These are phyloP conservation scores for Cryptococcus hybrid DNA, from an alignment of 1,284 basidiomycete genomes.

Conservation along the genomic window DNA sequence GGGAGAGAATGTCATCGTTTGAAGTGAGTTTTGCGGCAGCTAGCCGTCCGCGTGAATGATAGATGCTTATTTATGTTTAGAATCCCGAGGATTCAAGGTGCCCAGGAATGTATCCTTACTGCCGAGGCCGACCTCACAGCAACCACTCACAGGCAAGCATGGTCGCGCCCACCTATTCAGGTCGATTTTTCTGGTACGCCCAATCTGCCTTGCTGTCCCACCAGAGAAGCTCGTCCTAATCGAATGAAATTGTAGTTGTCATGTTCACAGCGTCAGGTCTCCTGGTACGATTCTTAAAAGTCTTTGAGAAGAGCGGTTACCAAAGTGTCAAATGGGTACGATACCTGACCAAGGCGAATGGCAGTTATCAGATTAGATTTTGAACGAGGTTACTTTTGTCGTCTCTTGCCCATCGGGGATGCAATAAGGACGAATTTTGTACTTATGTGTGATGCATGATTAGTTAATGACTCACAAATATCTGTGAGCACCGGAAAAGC, in stretches of 20 bases:
- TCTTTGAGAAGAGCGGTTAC: constrained; percentile 95
- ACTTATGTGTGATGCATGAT: no score
- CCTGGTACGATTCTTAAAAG: constrained; percentile 95
- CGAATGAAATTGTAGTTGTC: constrained; percentile 63
- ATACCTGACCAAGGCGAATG: constrained; percentile 45
- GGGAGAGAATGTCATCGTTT: constrained; percentile 90
- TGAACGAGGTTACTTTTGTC: no score
- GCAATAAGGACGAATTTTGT: no score
- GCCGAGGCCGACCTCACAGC: constrained; percentile 80
- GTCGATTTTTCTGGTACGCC: constrained; percentile 71
- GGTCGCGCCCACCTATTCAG: constrained; percentile 96
- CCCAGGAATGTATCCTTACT: constrained; percentile 81
- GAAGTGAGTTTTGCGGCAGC: constrained; percentile 68
- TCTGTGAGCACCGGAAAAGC: no score
- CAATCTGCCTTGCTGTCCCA: no score
- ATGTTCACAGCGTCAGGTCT: constrained; percentile 98
- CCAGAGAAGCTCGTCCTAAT: no score
- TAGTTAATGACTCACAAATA: no score
- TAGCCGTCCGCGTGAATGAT: not conserved
- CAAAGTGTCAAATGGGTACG: constrained; percentile 90
- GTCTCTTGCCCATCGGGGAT: no score
- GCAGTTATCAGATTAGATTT: constrained; percentile 46
- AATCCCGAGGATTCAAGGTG: constrained; percentile 88
- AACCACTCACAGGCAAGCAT: constrained; percentile 86
- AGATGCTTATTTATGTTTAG: constrained; percentile 52